Evolutionary conservation across 2,329 filamentous ascomycete genomes (phyloP), one percentile per base, ranked within the genome.

Genomic region (Fusarium burgessii): DNA sequence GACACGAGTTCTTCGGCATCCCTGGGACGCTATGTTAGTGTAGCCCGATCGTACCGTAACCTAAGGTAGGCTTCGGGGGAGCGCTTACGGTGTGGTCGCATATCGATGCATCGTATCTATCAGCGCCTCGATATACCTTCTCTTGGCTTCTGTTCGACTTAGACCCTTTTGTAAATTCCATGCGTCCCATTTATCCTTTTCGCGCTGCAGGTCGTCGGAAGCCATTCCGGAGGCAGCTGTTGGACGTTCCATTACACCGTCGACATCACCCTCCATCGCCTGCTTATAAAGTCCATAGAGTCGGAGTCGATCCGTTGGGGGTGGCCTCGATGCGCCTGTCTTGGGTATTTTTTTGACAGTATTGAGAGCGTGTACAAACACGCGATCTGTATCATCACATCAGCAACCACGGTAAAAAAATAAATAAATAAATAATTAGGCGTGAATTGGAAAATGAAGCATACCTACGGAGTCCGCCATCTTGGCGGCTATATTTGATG

Each of bases 261-360:
- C 93, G 36, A 98, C 95, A 81, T 99, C 94, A 51, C 96, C 96
- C 84, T 99, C 95, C 96, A 98, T 98, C 69, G 94, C 94, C 82
- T 99, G 96, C 80, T 99, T 99, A 85, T 99, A 99, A 73, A 99
- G 88, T 71, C 96, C 96, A 91, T 99, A 99, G 68, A 99, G 92
- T 63, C 93, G 92, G 75, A 99, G 87, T 62, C 96, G 92, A 78
- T 97, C 95, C 67, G 88, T 85, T 4, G 94, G 89, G 50, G 96
- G 96, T 47, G 96, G 96, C 69, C 96, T 92, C 70, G 93, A 90
- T 56, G 94, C 94, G 70, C 96, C 95, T 20, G 95, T 97, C 78
- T 96, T 95, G 75, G 93, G 93, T 76, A 99, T 97, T 83, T 97
- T 97, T 83, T 98, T 98, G 77, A 99, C 95, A 27, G 96, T 98